phyloP scores from a whole-genome alignment of 257 asterid species.

The Striga asiatica region DNA sequence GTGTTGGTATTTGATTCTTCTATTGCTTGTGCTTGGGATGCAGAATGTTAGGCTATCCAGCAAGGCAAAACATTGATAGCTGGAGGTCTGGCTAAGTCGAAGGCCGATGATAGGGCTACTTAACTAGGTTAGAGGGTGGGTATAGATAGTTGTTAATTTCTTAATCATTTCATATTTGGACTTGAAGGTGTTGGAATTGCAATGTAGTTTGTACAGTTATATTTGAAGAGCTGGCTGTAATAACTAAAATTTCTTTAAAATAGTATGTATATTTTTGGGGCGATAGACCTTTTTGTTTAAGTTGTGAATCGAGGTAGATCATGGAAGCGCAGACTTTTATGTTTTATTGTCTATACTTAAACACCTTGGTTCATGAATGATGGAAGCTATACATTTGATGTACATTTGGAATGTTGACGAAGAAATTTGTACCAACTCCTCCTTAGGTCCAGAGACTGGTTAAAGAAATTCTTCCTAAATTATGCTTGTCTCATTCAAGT shows the following conservation, averaged over 20 bases:
- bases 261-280: not conserved
- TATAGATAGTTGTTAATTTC: slow-evolving; percentile 9
- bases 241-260: too few relatives aligned
- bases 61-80: slow-evolving; percentile 68
- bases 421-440: slow-evolving; percentile 6
- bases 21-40: slow-evolving; percentile 14
- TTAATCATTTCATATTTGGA: too few relatives aligned
- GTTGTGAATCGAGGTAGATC: not conserved
- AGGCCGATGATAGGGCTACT: slow-evolving; percentile 80
- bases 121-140: slow-evolving; percentile 93
- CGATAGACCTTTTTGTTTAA: not conserved
- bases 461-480: slow-evolving; percentile 31
- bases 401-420: too few relatives aligned
- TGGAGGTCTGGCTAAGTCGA: slow-evolving; percentile 75
- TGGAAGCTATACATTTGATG: not conserved
- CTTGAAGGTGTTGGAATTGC: not conserved
- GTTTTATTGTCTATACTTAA: not conserved
- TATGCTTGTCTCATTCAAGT: slow-evolving; percentile 64
- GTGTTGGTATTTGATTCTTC: not conserved
- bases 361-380: not conserved
- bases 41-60: slow-evolving; percentile 74
- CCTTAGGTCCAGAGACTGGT: slow-evolving; percentile 19
- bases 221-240: too few relatives aligned
- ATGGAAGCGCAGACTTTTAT: not conserved
- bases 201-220: too few relatives aligned